Conservation (phyloP, 805 yeast genomes). For the Candida peoriensis region DNA sequence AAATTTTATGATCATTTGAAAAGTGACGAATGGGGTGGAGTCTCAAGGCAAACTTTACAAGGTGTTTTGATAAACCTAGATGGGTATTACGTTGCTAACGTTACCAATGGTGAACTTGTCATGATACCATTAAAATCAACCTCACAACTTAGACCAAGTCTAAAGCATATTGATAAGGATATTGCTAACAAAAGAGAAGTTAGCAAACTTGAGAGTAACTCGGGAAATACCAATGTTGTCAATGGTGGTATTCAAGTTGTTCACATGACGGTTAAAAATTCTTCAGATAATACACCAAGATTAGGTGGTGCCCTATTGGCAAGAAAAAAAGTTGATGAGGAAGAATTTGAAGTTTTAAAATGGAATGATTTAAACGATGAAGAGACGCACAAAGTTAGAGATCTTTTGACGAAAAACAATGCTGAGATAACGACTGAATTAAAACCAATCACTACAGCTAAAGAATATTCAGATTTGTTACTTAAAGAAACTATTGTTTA, state of each 20-base stretch:
- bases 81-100: slow-evolving; percentile 46
- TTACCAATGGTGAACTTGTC: slow-evolving; percentile 47
- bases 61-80: slow-evolving; percentile 61
- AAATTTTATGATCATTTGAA: slow-evolving; percentile 63
- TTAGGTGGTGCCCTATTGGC: slow-evolving; percentile 66
- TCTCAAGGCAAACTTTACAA: slow-evolving; percentile 54
- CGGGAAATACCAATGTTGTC: slow-evolving; percentile 28
- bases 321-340: slow-evolving; percentile 61
- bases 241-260: slow-evolving; percentile 46
- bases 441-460: slow-evolving; percentile 22
- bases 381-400: slow-evolving; percentile 22
- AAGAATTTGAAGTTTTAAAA: slow-evolving; percentile 36
- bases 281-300: slow-evolving; percentile 52
- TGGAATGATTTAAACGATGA: slow-evolving; percentile 41
- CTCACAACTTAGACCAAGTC: slow-evolving; percentile 77
- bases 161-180: slow-evolving; percentile 69
- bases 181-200: slow-evolving; percentile 39
- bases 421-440: slow-evolving; percentile 17
- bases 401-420: slow-evolving; percentile 20
- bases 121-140: slow-evolving; percentile 61
- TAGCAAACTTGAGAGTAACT: slow-evolving; percentile 29
- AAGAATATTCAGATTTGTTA: slow-evolving; percentile 29
- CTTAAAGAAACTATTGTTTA: slow-evolving; percentile 21
- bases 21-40: slow-evolving; percentile 59
- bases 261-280: slow-evolving; percentile 69